Evolutionary conservation across 805 yeast species (phyloP), one percentile per base, ranked within the genome.

Genomic region (Pichia thaimueangensis): DNA sequence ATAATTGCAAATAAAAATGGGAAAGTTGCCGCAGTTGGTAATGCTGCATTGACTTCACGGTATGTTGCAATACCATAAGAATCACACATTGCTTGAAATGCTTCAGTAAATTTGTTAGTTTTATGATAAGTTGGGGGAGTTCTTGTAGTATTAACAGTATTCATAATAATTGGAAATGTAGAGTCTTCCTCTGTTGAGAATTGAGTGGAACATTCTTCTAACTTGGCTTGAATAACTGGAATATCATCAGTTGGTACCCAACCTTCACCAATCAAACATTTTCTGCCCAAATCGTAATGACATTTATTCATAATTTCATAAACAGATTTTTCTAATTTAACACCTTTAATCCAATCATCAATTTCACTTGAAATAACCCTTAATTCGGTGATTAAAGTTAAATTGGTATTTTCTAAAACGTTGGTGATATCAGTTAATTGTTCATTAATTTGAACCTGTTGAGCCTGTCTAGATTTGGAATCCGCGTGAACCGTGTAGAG

Each of bases 51-150:
- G 10, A 82, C 80, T 59, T 82, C 89, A 54, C 77, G 78, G 55
- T 82, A 82, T 19, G 85, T 78, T 10, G 87, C 86, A 42, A 80
- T 72, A 54, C 88, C 88, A 53, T 82, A 82, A n/a, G 86, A 83
- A 59, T 82, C 88, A 53, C 78, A 75, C 50, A 82, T 82, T 50
- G 70, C 68, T 60, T 82, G 89, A 65, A 76, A 82, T 1, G 82
- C 86, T 9, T 59, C 67, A 4, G 88, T 82, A 52, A 82, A 77
- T 58, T 80, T 81, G 61, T 81, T 82, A 10, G 81, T 73, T 47
- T 74, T 75, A 56, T 81, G 86, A 64, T 64, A 82, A 2, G 88
- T 82, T 38, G 99, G 99, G 3, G 98, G 98, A 6, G 85, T 76
- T 63, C 79, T 81, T 42, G 81, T 80, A 10, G 97, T 89, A 42